phyloP scores from a whole-genome alignment of 768 basidiomycete genomes.

The Leucocoprinus leucothites region DNA sequence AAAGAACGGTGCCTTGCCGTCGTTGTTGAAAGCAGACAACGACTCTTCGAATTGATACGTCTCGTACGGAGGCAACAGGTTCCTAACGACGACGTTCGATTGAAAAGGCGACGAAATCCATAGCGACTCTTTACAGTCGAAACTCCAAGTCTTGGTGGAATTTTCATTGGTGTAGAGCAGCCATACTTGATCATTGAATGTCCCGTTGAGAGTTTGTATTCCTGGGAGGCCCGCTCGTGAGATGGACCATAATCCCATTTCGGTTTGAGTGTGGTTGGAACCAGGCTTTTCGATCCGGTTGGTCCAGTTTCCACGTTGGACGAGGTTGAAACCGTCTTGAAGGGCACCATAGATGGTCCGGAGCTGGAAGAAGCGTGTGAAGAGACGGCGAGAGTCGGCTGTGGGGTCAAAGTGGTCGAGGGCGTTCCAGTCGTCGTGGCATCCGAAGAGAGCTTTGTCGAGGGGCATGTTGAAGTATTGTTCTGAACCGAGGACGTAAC shows the following conservation, averaged over 20 bases:
- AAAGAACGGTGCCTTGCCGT: slow-evolving; percentile 57
- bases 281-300: slow-evolving; percentile 75
- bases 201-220: slow-evolving; percentile 63
- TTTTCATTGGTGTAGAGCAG: slow-evolving; percentile 88
- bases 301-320: slow-evolving; percentile 85
- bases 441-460: slow-evolving; percentile 75
- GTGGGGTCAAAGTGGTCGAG: slow-evolving; percentile 96
- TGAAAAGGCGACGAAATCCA: slow-evolving; percentile 84
- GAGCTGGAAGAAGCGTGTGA: slow-evolving; percentile 70
- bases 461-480: slow-evolving; percentile 96
- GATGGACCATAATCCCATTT: slow-evolving; percentile 87
- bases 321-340: slow-evolving; percentile 86
- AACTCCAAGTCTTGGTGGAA: slow-evolving; percentile 57
- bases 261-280: slow-evolving; percentile 76
- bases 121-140: slow-evolving; percentile 48
- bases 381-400: slow-evolving; percentile 67
- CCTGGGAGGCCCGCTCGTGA: slow-evolving; percentile 59
- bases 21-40: slow-evolving; percentile 54
- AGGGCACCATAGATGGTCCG: slow-evolving; percentile 67
- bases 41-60: slow-evolving; percentile 69
- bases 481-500: slow-evolving; percentile 84
- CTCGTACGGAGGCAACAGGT: slow-evolving; percentile 84
- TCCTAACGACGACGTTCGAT: slow-evolving; percentile 59
- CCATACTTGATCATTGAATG: slow-evolving; percentile 70
- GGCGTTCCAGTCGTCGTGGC: slow-evolving; percentile 87